These are phyloP conservation scores for Casuarina equisetifolia DNA, from an alignment of 306 rosid genomes.

Conservation along the genomic window DNA sequence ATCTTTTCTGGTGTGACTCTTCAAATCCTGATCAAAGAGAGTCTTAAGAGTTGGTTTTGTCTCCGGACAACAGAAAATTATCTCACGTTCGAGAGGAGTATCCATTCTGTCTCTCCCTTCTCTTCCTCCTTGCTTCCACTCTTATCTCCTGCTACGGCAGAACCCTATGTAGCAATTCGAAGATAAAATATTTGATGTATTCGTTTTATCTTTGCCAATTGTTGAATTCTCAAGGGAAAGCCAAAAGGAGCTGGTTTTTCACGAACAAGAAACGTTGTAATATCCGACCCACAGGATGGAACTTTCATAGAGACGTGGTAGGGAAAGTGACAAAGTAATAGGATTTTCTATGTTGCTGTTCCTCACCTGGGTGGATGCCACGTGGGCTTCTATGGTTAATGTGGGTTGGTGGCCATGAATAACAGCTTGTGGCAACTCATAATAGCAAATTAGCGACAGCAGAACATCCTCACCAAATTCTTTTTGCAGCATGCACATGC, in stretches of 20 bases:
- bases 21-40: constrained; percentile 48
- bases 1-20: constrained; percentile 34
- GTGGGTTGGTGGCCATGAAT: constrained; percentile 14
- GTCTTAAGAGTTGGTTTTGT: constrained; percentile 37
- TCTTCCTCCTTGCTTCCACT: constrained; percentile 3
- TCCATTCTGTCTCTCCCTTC: neutral
- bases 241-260: constrained; percentile 40
- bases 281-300: constrained; percentile 28
- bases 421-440: constrained; percentile 30
- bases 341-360: constrained; percentile 32
- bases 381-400: constrained; percentile 23
- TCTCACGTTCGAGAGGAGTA: too few species aligned
- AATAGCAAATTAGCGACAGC: constrained; percentile 30
- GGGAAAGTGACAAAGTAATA: constrained; percentile 20
- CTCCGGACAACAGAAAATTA: too few species aligned
- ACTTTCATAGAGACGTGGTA: constrained; percentile 18
- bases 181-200: constrained; percentile 9
- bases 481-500: constrained; percentile 37
- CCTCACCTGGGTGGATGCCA: constrained; percentile 38
- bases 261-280: constrained; percentile 47
- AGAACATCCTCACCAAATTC: constrained; percentile 35
- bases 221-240: constrained; percentile 20
- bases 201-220: constrained; percentile 8
- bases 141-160: neutral
- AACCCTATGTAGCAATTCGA: constrained; percentile 12